phyloP scores from a whole-genome alignment of 371 early-diverging fungal species.

The Rhizopus delemar region DNA sequence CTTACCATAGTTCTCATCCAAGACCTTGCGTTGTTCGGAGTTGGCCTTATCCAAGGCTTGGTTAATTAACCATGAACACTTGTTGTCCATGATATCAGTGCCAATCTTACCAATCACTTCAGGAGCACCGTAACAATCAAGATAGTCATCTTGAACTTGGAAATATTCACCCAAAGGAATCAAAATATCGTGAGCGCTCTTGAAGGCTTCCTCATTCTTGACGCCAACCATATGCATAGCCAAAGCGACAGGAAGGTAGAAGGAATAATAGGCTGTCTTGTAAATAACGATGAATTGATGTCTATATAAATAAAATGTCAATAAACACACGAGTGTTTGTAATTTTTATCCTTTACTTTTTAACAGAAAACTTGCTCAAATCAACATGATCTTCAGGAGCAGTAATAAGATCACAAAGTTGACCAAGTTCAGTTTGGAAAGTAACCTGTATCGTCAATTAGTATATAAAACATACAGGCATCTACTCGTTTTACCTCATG shows the following conservation, averaged over 20 bases:
- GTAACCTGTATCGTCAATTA: conserved; percentile 52
- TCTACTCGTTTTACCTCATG: conserved; percentile 67
- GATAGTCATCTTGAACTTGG: conserved; percentile 96
- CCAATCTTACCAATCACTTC: conserved; percentile 96
- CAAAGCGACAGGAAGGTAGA: conserved; percentile 96
- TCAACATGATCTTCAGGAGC: conserved; percentile 94
- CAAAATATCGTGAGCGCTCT: conserved; percentile 81
- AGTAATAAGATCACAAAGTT: conserved; percentile 94
- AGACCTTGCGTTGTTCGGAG: conserved; percentile 79
- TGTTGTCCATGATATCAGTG: conserved; percentile 98
- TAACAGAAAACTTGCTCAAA: conserved; percentile 83
- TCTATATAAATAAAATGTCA: conserved; percentile 27
- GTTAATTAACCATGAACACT: conserved; percentile 97
- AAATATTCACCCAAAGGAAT: conserved; percentile 96
- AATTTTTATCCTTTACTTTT: conserved; percentile 60
- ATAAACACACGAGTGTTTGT: not conserved
- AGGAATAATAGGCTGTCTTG: conserved; percentile 99
- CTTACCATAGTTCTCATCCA: conserved; percentile 92
- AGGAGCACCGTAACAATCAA: conserved; percentile 92
- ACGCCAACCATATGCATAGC: conserved; percentile 89
- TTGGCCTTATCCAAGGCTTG: conserved; percentile 80
- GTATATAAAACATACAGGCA: too few relatives aligned
- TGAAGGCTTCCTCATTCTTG: conserved; percentile 72
- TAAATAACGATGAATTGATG: conserved; percentile 92
- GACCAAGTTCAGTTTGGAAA: conserved; percentile 96